Evolutionary conservation across 2,329 filamentous ascomycete species (phyloP).

Genomic region (Colletotrichum trifolii): DNA sequence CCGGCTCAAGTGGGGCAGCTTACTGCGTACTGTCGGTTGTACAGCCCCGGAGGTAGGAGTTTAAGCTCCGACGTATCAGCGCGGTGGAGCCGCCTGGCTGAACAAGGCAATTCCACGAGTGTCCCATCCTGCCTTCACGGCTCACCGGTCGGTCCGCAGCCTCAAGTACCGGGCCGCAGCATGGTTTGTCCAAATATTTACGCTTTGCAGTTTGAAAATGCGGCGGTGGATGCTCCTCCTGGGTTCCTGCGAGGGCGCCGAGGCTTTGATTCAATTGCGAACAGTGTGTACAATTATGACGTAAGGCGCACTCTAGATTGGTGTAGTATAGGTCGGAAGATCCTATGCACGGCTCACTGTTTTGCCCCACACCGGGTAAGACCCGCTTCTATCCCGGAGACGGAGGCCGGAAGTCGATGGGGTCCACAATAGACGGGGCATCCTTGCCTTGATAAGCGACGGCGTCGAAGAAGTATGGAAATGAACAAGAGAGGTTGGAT

Average conservation of each 20-base stretch:
- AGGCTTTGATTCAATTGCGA: no score
- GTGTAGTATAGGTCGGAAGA: no score
- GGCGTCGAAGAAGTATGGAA: no score
- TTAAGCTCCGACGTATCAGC: constrained; percentile 32
- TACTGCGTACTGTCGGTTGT: constrained; percentile 2
- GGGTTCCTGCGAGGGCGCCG: no score
- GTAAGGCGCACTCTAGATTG: not conserved
- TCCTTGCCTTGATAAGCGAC: no score
- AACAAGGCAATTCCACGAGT: constrained; percentile 9
- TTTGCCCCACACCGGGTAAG: not conserved
- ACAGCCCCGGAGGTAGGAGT: constrained; percentile 12
- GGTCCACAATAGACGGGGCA: no score
- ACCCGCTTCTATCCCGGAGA: not conserved
- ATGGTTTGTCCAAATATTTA: not conserved
- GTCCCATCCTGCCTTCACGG: constrained; percentile 10
- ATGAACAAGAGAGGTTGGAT: no score
- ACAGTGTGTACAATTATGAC: constrained; percentile 4
- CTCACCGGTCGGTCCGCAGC: not conserved
- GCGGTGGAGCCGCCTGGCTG: constrained; percentile 13
- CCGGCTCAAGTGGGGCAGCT: not conserved
- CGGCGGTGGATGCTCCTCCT: not conserved
- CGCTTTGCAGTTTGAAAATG: not conserved
- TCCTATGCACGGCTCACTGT: not conserved
- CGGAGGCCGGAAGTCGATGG: no score
- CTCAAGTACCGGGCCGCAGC: not conserved